phyloP scores from a whole-genome alignment of 768 basidiomycete genomes.

The Podaxis sp. region DNA sequence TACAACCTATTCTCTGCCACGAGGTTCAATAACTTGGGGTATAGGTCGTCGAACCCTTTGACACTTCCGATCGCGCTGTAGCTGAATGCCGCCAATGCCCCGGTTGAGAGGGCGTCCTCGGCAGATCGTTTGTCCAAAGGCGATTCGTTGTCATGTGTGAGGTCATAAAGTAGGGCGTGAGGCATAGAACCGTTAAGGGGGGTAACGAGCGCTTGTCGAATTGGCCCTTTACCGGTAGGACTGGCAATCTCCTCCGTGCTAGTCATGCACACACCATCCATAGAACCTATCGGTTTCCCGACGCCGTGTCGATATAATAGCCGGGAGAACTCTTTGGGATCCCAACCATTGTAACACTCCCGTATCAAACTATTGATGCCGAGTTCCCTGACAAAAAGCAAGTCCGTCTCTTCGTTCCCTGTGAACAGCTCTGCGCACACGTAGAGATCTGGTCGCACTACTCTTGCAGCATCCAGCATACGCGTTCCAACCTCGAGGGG shows the following conservation, averaged over 20 bases:
- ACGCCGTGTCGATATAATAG: slow-evolving; percentile 88
- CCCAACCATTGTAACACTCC: slow-evolving; percentile 90
- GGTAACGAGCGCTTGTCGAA: slow-evolving; percentile 70
- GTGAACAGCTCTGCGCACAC: slow-evolving; percentile 97
- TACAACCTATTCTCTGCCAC: slow-evolving; percentile 84
- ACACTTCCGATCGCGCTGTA: slow-evolving; percentile 88
- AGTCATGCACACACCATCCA: slow-evolving; percentile 87
- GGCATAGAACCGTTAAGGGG: slow-evolving; percentile 85
- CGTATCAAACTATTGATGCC: slow-evolving; percentile 93
- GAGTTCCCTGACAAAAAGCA: slow-evolving; percentile 85
- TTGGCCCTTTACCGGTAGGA: slow-evolving; percentile 80
- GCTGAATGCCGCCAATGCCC: slow-evolving; percentile 89
- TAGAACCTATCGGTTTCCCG: slow-evolving; percentile 94
- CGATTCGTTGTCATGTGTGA: slow-evolving; percentile 97
- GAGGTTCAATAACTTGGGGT: slow-evolving; percentile 90
- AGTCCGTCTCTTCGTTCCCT: slow-evolving; percentile 91
- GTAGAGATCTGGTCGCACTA: slow-evolving; percentile 89
- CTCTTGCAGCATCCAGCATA: slow-evolving; percentile 89
- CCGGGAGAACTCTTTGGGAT: slow-evolving; percentile 88
- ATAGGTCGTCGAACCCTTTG: slow-evolving; percentile 96
- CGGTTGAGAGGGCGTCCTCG: slow-evolving; percentile 94
- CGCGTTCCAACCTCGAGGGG: slow-evolving; percentile 94
- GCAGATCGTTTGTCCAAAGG: slow-evolving; percentile 87
- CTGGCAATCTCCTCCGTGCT: slow-evolving; percentile 74
- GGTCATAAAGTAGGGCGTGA: slow-evolving; percentile 92